A percentile compares a stretch with the other conserved stretches of the same genome.
Evolutionary conservation across 345 rosid species (phyloP).

Genomic region (Corchorus olitorius): DNA sequence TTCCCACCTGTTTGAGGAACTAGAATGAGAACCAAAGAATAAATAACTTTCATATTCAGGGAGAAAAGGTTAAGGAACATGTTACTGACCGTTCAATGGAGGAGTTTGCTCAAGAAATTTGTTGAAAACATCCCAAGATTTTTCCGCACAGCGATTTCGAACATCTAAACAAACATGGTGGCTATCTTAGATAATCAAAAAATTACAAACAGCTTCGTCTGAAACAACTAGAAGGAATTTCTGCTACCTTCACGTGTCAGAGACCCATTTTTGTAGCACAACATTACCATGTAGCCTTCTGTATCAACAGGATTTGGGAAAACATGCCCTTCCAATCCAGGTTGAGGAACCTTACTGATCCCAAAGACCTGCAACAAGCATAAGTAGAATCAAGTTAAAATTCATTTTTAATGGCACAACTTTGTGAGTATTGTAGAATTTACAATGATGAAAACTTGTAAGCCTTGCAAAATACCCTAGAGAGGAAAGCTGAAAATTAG

Average conservation of each 20-base stretch:
- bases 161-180: slow-evolving; percentile 44
- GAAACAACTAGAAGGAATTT: slow-evolving; percentile 13
- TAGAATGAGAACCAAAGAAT: slow-evolving; percentile 32
- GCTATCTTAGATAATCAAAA: not conserved
- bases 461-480: slow-evolving; percentile 7
- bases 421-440: not conserved
- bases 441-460: not conserved
- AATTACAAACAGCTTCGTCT: not conserved
- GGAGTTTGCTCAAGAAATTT: slow-evolving; percentile 69
- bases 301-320: slow-evolving; percentile 89
- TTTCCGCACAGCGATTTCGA: slow-evolving; percentile 62
- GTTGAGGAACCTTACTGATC: slow-evolving; percentile 69
- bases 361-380: slow-evolving; percentile 73
- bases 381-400: slow-evolving; percentile 10
- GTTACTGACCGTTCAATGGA: slow-evolving; percentile 69
- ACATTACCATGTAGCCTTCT: slow-evolving; percentile 93
- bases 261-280: slow-evolving; percentile 88
- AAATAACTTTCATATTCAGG: slow-evolving; percentile 10
- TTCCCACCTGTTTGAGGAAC: slow-evolving; percentile 62
- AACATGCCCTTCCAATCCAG: slow-evolving; percentile 86
- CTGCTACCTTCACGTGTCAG: slow-evolving; percentile 81
- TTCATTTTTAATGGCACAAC: not conserved
- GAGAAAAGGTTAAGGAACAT: not conserved
- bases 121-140: slow-evolving; percentile 84
- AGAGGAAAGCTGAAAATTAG: not conserved